These are phyloP conservation scores for Dryas alaskensis DNA, from an alignment of 306 rosid species.

Conservation along the genomic window DNA sequence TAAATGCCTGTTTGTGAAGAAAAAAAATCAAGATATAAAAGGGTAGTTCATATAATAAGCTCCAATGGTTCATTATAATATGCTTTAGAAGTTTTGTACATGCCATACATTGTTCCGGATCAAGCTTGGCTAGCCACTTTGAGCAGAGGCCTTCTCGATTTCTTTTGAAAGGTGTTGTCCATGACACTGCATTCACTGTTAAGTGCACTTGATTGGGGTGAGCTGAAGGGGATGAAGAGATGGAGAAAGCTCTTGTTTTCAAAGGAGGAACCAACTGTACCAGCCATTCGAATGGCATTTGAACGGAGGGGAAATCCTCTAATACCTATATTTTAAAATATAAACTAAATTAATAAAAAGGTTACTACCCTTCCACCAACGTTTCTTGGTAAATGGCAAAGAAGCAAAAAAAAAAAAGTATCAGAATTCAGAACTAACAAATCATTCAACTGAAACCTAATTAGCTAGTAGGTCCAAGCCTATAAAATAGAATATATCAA, in stretches of 20 bases:
- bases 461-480: too few species aligned
- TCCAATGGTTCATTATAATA: not conserved
- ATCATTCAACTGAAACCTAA: too few species aligned
- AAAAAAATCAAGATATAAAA: constrained; percentile 9
- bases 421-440: not conserved
- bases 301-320: constrained; percentile 88
- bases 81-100: not conserved
- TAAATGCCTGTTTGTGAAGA: constrained; percentile 42
- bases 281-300: constrained; percentile 90
- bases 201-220: constrained; percentile 81
- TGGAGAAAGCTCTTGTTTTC: constrained; percentile 82
- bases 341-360: not conserved
- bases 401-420: not conserved
- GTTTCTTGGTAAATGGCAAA: too few species aligned
- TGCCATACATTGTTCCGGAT: constrained; percentile 57
- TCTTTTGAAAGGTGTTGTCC: constrained; percentile 88
- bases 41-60: not conserved
- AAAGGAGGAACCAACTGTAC: constrained; percentile 89
- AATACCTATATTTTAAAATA: constrained; percentile 45
- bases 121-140: constrained; percentile 74
- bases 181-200: constrained; percentile 72
- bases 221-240: constrained; percentile 67
- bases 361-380: too few species aligned
- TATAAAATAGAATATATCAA: too few species aligned
- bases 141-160: constrained; percentile 75